A percentile compares a stretch with the other conserved stretches of the same genome.
phyloP scores from a whole-genome alignment of 2,329 filamentous ascomycete genomes.

The Phialemoniopsis sp. region DNA sequence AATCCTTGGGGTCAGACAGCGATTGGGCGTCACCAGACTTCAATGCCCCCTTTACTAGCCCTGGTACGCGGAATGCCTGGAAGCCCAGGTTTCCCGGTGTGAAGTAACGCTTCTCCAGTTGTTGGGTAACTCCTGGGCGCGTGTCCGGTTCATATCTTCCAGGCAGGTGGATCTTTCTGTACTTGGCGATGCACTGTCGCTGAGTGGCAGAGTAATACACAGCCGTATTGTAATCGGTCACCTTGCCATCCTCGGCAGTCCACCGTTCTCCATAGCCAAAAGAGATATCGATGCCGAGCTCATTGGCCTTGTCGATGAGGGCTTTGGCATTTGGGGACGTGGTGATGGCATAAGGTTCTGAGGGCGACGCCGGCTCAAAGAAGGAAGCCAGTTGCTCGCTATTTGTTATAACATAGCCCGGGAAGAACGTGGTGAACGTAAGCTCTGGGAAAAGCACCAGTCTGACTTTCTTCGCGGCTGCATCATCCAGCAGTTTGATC shows the following conservation, averaged over 20 bases:
- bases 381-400: slow-evolving; percentile 37
- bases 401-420: slow-evolving; percentile 41
- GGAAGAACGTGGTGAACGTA: slow-evolving; percentile 55
- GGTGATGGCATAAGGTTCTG: slow-evolving; percentile 20
- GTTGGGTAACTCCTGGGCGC: slow-evolving; percentile 42
- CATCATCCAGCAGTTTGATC: slow-evolving; percentile 40
- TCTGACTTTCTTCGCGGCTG: slow-evolving; percentile 36
- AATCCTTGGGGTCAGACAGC: slow-evolving; percentile 5
- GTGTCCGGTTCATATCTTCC: slow-evolving; percentile 46
- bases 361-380: slow-evolving; percentile 43
- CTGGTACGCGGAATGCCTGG: slow-evolving; percentile 45
- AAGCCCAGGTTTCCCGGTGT: slow-evolving; percentile 47
- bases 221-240: slow-evolving; percentile 41
- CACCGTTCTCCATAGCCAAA: slow-evolving; percentile 47
- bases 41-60: slow-evolving; percentile 29
- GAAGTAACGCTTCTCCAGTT: slow-evolving; percentile 54
- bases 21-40: slow-evolving; percentile 23
- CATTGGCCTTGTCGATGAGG: slow-evolving; percentile 42
- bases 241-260: slow-evolving; percentile 28
- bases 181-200: slow-evolving; percentile 41
- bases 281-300: slow-evolving; percentile 43
- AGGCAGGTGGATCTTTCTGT: slow-evolving; percentile 51
- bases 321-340: slow-evolving; percentile 37
- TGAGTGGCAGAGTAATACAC: slow-evolving; percentile 44
- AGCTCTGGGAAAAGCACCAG: slow-evolving; percentile 50